Base-by-base conservation (phyloP, 352 stramenopile species). In the Globisporangium ultimum region DNA sequence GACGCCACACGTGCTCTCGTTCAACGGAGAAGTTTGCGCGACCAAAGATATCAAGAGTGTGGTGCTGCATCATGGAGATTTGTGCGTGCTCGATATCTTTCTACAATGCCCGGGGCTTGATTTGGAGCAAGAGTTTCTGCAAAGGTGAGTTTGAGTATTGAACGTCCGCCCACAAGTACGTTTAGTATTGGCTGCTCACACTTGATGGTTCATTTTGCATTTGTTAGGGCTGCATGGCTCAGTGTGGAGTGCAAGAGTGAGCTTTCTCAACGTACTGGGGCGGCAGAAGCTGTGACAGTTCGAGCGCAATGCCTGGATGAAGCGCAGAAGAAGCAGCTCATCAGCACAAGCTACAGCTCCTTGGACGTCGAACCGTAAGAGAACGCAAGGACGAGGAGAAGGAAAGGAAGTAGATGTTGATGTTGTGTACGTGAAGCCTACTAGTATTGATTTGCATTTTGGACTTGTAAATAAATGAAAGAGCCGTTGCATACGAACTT, bases 51-150 rank as follows among this genome's bases (percentile, higher is more conserved):
- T 85, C 17, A 32, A 47, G 13, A 64, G 22, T 40, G 41, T 82
- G 14, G 47, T 60, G 21, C 63, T 88, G 5, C 62, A 68, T 9
- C 75, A 88, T 18, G 69, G 69, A 11, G 75, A 88, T 58, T 21
- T 74, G 14, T 82, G 66, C 40, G 69, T 83, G 22, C 53, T 88
- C n/a, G 72, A 73, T 46, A 71, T 86, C 47, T 84, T 78, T 51
- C 63, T 88, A 21, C 53, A 73, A 15, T 84, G 78, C 21, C 53
- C 72, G 0, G 78, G 78, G 7, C 58, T 88, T 9, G 67, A 84
- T 40, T 46, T 86, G 12, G 78, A 88, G 52, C 63, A 79, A 45
- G 60, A 83, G 42, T 84, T 88, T 20, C 62, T 88, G 52, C 59
- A 83, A 14, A 65, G 71, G 78, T 87, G 65, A 36, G 28, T 36